Conservation (phyloP, 1,139 yeast genomes). For the Pichia sp. region DNA sequence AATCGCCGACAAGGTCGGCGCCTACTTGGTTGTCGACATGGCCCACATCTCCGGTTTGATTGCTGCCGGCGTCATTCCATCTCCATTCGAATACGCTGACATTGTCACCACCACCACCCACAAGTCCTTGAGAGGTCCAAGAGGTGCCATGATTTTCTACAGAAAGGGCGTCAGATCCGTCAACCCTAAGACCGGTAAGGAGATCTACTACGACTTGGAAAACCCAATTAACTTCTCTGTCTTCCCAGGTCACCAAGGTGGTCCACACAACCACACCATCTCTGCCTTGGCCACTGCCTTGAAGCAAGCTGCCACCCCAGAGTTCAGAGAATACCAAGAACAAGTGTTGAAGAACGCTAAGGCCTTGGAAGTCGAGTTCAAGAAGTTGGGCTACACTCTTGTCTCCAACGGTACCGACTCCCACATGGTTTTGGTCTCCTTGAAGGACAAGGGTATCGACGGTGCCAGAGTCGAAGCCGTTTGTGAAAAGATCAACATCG, state of each 20-base stretch:
- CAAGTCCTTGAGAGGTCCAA: conserved; percentile 97
- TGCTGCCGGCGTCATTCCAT: conserved; percentile 94
- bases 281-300: conserved; percentile 96
- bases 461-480: conserved; percentile 98
- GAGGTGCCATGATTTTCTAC: conserved; percentile 99
- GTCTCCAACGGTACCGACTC: conserved; percentile 96
- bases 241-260: conserved; percentile 99
- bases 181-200: conserved; percentile 89
- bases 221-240: conserved; percentile 95
- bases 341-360: conserved; percentile 88
- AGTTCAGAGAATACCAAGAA: conserved; percentile 84
- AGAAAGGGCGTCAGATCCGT: conserved; percentile 91
- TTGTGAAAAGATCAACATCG: conserved; percentile 92
- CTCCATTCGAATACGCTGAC: conserved; percentile 95
- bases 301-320: conserved; percentile 90
- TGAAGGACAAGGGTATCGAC: conserved; percentile 86
- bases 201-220: conserved; percentile 84
- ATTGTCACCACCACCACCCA: conserved; percentile 98
- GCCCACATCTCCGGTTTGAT: conserved; percentile 96
- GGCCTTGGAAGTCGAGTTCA: conserved; percentile 72
- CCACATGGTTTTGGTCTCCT: conserved; percentile 87
- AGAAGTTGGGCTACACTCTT: conserved; percentile 66
- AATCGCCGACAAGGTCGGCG: conserved; percentile 95
- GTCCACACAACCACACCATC: conserved; percentile 98
- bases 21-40: conserved; percentile 95